These are phyloP conservation scores for Penicillium palitans DNA, from an alignment of 2,329 filamentous ascomycete species.

Conservation along the genomic window DNA sequence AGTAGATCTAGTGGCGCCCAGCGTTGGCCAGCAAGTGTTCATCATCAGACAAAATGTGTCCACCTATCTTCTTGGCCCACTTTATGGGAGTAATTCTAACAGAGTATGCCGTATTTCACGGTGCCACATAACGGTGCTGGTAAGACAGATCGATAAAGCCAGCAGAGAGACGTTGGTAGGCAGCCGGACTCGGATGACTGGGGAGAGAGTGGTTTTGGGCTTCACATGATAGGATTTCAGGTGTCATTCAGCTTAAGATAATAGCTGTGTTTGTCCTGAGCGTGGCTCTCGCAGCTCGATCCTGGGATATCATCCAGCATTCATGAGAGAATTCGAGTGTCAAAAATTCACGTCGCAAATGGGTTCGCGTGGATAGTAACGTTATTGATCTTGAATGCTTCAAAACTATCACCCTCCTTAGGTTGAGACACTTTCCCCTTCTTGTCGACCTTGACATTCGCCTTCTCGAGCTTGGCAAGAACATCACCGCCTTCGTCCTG, in stretches of 20 bases:
- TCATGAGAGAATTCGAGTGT: background rate
- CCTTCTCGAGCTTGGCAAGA: conserved; percentile 54
- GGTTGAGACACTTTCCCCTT: conserved; percentile 58
- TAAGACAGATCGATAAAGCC: background rate
- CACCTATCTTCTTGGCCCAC: background rate
- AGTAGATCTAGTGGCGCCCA: background rate
- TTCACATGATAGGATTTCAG: background rate
- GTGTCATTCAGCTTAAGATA: background rate
- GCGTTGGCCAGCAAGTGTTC: background rate
- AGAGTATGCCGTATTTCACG: background rate
- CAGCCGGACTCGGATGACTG: background rate
- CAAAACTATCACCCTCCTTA: conserved; percentile 44
- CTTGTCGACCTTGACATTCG: conserved; percentile 63
- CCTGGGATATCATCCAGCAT: background rate
- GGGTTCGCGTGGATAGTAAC: conserved; percentile 67
- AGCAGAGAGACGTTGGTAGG: background rate
- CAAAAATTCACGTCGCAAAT: conserved; percentile 53
- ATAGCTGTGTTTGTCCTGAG: conserved; percentile 3
- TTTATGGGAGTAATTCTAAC: background rate
- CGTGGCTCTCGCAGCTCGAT: background rate
- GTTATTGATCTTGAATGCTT: conserved; percentile 55
- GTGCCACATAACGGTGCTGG: background rate
- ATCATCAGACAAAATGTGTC: background rate
- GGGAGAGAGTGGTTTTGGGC: background rate
- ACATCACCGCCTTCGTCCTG: conserved; percentile 49